These are phyloP conservation scores for Logfia minima DNA, from an alignment of 129 eudicot genomes.

Conservation along the genomic window DNA sequence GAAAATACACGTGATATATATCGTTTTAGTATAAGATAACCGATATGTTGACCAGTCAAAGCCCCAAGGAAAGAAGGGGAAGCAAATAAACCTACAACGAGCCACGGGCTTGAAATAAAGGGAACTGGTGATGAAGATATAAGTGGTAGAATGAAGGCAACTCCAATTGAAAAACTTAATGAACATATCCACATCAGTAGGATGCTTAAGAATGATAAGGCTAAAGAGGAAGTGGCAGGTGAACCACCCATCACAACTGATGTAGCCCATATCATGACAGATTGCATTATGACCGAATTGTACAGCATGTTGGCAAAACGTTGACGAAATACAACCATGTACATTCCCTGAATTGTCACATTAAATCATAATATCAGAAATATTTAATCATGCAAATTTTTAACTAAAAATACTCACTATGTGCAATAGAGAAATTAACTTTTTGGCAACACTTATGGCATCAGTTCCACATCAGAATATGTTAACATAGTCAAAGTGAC, in stretches of 20 bases:
- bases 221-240: slow-evolving; percentile 57
- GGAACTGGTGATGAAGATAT: slow-evolving; percentile 74
- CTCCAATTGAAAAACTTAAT: slow-evolving; percentile 46
- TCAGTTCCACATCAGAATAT: not conserved
- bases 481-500: not conserved
- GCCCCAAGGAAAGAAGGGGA: slow-evolving; percentile 94
- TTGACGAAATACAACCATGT: slow-evolving; percentile 78
- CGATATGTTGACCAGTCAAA: slow-evolving; percentile 80
- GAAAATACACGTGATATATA: slow-evolving; percentile 44
- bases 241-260: slow-evolving; percentile 80
- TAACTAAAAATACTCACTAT: not conserved
- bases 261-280: slow-evolving; percentile 68
- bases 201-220: slow-evolving; percentile 63
- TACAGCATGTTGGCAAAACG: slow-evolving; percentile 68
- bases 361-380: slow-evolving; percentile 4
- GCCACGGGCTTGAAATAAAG: slow-evolving; percentile 70
- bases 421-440: not conserved
- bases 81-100: slow-evolving; percentile 65
- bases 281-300: slow-evolving; percentile 74
- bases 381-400: not conserved
- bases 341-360: slow-evolving; percentile 60
- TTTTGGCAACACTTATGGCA: slow-evolving; percentile 3
- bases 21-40: slow-evolving; percentile 44
- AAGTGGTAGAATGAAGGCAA: slow-evolving; percentile 66
- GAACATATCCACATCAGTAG: slow-evolving; percentile 82